phyloP scores from a whole-genome alignment of 2,329 filamentous ascomycete species.

The Juglanconis juglandina region DNA sequence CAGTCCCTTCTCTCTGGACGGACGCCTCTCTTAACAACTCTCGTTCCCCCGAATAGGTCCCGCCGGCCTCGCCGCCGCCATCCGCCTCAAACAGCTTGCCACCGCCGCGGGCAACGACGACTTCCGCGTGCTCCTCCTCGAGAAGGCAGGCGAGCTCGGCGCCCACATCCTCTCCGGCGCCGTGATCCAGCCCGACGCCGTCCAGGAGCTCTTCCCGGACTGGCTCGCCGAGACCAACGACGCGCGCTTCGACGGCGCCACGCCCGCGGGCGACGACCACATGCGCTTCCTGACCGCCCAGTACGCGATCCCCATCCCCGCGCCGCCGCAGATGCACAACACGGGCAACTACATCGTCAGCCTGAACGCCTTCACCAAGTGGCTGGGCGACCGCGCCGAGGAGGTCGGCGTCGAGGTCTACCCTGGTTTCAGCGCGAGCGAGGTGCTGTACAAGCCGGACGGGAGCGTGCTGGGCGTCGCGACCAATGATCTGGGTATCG shows the following conservation, averaged over 20 bases:
- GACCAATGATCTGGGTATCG: constrained; percentile 89
- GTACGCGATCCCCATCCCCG: constrained; percentile 73
- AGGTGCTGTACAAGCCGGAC: constrained; percentile 82
- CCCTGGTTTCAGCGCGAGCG: constrained; percentile 89
- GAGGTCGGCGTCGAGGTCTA: constrained; percentile 95
- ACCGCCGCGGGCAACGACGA: constrained; percentile 94
- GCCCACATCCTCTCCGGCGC: constrained; percentile 95
- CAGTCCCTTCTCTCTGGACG: neutral
- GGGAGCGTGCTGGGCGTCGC: constrained; percentile 91
- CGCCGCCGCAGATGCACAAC: constrained; percentile 96
- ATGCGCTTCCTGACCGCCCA: constrained; percentile 94
- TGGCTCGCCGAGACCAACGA: constrained; percentile 90
- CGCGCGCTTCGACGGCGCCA: constrained; percentile 81
- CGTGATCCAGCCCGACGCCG: constrained; percentile 82
- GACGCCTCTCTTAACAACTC: neutral
- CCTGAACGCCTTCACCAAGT: constrained; percentile 90
- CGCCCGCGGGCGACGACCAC: constrained; percentile 75
- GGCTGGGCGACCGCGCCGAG: constrained; percentile 94
- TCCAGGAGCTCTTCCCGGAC: constrained; percentile 88
- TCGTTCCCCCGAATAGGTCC: constrained; percentile 53
- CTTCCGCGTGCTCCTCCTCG: constrained; percentile 85
- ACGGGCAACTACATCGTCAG: constrained; percentile 97
- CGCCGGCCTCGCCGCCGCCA: constrained; percentile 86
- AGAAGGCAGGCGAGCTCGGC: constrained; percentile 93
- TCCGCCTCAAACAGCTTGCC: constrained; percentile 90